Evolutionary conservation across 2,329 filamentous ascomycete genomes (phyloP).

Genomic region (Seiridium cupressi): DNA sequence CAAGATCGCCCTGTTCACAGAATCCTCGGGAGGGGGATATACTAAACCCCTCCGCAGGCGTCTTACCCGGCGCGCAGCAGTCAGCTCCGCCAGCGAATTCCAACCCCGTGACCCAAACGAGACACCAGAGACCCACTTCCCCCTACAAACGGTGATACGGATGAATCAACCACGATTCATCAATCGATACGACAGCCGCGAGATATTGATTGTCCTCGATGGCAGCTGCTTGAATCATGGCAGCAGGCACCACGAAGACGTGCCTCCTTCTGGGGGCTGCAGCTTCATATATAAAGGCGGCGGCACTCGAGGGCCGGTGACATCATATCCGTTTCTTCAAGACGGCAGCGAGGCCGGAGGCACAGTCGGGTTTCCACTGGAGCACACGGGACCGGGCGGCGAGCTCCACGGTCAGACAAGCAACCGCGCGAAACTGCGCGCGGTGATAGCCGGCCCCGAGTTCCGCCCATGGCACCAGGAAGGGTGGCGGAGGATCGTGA

Average conservation of each 20-base stretch:
- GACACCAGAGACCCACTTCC: slow-evolving; percentile 30
- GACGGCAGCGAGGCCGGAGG: slow-evolving; percentile 6
- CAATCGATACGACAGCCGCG: slow-evolving; percentile 29
- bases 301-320: slow-evolving; percentile 9
- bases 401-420: slow-evolving; percentile 27
- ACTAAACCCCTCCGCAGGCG: slow-evolving; percentile 14
- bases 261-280: slow-evolving; percentile 19
- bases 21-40: background rate
- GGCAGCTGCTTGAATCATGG: slow-evolving; percentile 39
- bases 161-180: slow-evolving; percentile 30
- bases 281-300: slow-evolving; percentile 27
- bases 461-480: slow-evolving; percentile 38
- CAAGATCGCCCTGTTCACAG: background rate
- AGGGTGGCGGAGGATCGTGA: slow-evolving; percentile 37
- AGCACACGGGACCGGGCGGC: slow-evolving; percentile 29
- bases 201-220: slow-evolving; percentile 39
- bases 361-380: slow-evolving; percentile 26
- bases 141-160: slow-evolving; percentile 25
- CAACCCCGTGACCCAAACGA: slow-evolving; percentile 20
- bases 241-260: slow-evolving; percentile 13
- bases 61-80: slow-evolving; percentile 16
- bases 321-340: slow-evolving; percentile 1
- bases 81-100: slow-evolving; percentile 27
- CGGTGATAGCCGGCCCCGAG: slow-evolving; percentile 40
- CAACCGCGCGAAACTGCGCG: slow-evolving; percentile 42